These are phyloP conservation scores for Isabelozyma heimii DNA, from an alignment of 805 yeast species.

Conservation along the genomic window DNA sequence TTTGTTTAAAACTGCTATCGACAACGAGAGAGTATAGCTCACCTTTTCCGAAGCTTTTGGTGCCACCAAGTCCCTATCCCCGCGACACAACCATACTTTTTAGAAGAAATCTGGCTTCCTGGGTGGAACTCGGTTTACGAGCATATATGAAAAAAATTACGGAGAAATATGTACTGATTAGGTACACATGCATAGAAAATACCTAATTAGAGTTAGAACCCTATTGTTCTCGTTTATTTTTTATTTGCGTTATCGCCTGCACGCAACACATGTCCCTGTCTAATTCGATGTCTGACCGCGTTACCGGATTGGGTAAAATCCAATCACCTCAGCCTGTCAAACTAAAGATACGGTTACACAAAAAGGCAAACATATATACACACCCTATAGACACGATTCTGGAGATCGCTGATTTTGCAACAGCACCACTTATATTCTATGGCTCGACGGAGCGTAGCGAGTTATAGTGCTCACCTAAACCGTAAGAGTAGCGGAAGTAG, in stretches of 20 bases:
- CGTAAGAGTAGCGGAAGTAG: slow-evolving; percentile 79
- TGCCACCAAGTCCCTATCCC: too few species aligned
- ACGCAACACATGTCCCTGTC: background rate
- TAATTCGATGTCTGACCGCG: background rate
- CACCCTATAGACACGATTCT: too few species aligned
- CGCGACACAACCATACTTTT: too few species aligned
- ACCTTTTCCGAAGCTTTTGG: too few species aligned
- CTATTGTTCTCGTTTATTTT: background rate
- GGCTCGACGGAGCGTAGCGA: slow-evolving; percentile 38
- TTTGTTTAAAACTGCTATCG: too few species aligned
- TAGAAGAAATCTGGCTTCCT: too few species aligned
- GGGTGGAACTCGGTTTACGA: too few species aligned
- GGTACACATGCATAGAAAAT: background rate
- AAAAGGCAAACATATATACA: too few species aligned
- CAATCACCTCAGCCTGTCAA: background rate
- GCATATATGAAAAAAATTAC: too few species aligned
- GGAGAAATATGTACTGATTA: background rate
- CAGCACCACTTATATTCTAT: too few species aligned
- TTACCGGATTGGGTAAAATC: background rate
- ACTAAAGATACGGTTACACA: background rate
- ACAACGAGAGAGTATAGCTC: too few species aligned
- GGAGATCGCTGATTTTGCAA: too few species aligned
- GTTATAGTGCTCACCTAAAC: slow-evolving; percentile 94
- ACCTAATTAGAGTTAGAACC: background rate
- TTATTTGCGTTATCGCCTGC: background rate